A percentile compares a stretch with the other conserved stretches of the same genome.
phyloP scores from a whole-genome alignment of 2,329 filamentous ascomycete genomes.

The Huntiella abstrusa region DNA sequence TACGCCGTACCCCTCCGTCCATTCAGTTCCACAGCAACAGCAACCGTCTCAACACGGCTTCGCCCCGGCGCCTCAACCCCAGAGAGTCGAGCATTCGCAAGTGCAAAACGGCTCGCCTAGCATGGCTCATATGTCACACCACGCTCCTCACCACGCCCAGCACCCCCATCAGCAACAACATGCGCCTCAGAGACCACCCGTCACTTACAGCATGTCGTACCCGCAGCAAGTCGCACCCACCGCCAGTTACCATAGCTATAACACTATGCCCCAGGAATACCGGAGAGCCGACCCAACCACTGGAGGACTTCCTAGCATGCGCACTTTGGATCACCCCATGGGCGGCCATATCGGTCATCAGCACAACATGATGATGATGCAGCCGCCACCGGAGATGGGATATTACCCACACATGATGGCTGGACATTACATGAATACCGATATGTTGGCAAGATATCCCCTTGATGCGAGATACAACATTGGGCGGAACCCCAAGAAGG shows the following conservation, averaged over 20 bases:
- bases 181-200: conserved; percentile 5
- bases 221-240: conserved; percentile 5
- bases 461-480: conserved; percentile 30
- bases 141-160: conserved; percentile 2
- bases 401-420: conserved; percentile 8
- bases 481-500: conserved; percentile 37
- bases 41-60: conserved; percentile 6
- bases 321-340: conserved; percentile 20
- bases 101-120: conserved; percentile 6
- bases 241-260: conserved; percentile 6
- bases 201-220: conserved; percentile 8
- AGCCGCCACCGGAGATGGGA: conserved; percentile 9
- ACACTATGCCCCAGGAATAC: conserved; percentile 9
- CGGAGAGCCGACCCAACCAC: conserved; percentile 6
- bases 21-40: too few species aligned
- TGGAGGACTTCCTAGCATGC: conserved; percentile 21
- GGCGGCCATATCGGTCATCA: neutral
- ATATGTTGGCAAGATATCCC: conserved; percentile 26
- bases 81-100: conserved; percentile 8
- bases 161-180: conserved; percentile 6
- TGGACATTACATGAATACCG: conserved; percentile 21
- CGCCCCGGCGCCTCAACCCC: conserved; percentile 3
- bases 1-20: conserved; percentile 1
- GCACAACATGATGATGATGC: conserved; percentile 9
- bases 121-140: conserved; percentile 5